Percentiles rank a stretch among this genome's conserved stretches.
These are phyloP conservation scores for Dalbergia cochinchinensis DNA, from an alignment of 306 rosid genomes.

Conservation along the genomic window DNA sequence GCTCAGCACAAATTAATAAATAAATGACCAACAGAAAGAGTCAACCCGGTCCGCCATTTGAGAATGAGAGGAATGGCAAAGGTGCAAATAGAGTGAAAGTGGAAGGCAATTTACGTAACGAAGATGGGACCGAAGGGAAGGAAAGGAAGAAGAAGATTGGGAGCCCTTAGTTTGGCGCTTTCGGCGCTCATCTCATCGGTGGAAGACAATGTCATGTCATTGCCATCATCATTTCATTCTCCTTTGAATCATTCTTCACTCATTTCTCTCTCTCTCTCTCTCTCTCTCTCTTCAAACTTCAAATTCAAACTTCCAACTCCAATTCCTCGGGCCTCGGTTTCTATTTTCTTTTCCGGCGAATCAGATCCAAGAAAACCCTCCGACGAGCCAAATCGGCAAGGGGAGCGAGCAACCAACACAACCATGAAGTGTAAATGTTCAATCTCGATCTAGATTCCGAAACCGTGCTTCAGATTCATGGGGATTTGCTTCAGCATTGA, in stretches of 20 bases:
- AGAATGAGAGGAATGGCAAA: slow-evolving; percentile 37
- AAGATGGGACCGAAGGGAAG: slow-evolving; percentile 18
- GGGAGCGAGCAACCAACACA: too few relatives aligned
- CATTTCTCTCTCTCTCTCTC: slow-evolving; percentile 15
- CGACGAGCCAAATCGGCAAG: background rate
- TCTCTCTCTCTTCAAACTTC: slow-evolving; percentile 9
- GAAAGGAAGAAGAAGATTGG: slow-evolving; percentile 9
- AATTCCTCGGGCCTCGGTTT: slow-evolving; percentile 23
- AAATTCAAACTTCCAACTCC: slow-evolving; percentile 12
- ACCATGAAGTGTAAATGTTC: background rate
- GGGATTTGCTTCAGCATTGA: slow-evolving; percentile 90
- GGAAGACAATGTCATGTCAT: slow-evolving; percentile 50
- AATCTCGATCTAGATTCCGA: slow-evolving; percentile 20
- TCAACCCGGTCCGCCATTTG: too few relatives aligned
- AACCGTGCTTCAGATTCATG: slow-evolving; percentile 63
- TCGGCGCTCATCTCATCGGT: slow-evolving; percentile 53
- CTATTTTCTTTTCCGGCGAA: background rate
- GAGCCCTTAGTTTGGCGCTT: slow-evolving; percentile 62
- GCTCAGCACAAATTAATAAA: too few relatives aligned
- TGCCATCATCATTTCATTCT: slow-evolving; percentile 4
- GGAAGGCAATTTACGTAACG: background rate
- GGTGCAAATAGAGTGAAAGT: slow-evolving; percentile 20
- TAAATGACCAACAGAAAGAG: too few relatives aligned
- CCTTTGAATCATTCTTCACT: slow-evolving; percentile 52
- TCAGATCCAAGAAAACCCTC: slow-evolving; percentile 42